Conservation (phyloP, 1,284 basidiomycete genomes). For the Singerocomus inundabilis region DNA sequence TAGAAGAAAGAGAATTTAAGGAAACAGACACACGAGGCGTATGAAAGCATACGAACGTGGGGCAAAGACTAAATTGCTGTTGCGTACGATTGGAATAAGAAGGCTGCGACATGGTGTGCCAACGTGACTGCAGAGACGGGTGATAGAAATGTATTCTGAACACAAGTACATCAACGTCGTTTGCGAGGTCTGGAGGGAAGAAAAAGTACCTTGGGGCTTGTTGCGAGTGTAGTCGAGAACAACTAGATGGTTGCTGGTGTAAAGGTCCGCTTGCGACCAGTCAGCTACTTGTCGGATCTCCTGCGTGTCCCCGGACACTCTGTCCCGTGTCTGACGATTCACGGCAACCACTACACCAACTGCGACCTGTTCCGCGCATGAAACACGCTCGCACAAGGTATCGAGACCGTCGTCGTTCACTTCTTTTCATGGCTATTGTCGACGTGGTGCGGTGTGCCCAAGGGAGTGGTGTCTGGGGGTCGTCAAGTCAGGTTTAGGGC, state of each 20-base stretch:
- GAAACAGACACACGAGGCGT: constrained; percentile 6
- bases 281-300: constrained; percentile 4
- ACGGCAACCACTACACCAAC: not conserved
- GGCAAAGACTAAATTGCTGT: constrained; percentile 86
- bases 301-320: constrained; percentile 20
- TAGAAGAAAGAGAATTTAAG: constrained; percentile 33
- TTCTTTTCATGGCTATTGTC: not conserved
- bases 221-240: not conserved
- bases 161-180: not conserved
- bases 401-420: not conserved
- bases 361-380: not conserved
- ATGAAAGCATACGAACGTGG: constrained; percentile 56
- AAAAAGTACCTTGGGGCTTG: constrained; percentile 11
- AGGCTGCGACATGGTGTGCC: constrained; percentile 74
- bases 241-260: constrained; percentile 12
- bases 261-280: constrained; percentile 7
- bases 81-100: constrained; percentile 67
- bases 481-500: constrained; percentile 25
- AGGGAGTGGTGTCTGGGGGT: constrained; percentile 18
- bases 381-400: not conserved
- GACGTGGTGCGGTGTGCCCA: not conserved
- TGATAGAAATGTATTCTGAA: constrained; percentile 9
- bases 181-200: not conserved
- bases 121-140: constrained; percentile 54
- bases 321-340: accelerated